Percentiles rank a stretch among this genome's conserved stretches.
phyloP scores from a whole-genome alignment of 805 yeast genomes.

The Saturnispora quitensis region DNA sequence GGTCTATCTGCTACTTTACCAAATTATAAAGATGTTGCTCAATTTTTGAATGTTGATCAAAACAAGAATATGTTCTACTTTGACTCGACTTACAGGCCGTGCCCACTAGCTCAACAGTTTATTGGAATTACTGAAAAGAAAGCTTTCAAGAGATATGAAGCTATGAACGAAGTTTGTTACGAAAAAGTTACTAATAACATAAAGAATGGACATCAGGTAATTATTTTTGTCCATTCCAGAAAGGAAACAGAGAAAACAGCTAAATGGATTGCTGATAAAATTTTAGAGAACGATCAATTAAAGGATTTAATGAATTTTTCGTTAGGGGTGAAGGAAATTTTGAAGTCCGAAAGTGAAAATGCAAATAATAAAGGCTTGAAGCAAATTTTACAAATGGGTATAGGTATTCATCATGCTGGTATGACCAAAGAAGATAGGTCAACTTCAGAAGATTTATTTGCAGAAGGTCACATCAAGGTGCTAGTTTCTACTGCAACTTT shows the following conservation, averaged over 20 bases:
- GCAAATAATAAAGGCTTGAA: slow-evolving; percentile 46
- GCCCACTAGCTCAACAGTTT: slow-evolving; percentile 83
- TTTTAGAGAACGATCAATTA: slow-evolving; percentile 46
- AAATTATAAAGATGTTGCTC: slow-evolving; percentile 78
- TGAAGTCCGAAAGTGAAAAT: slow-evolving; percentile 52
- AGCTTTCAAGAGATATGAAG: slow-evolving; percentile 65
- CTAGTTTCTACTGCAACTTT: slow-evolving; percentile 86
- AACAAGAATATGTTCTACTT: slow-evolving; percentile 64
- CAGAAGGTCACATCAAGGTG: slow-evolving; percentile 77
- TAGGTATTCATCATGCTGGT: slow-evolving; percentile 93
- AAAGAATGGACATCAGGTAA: slow-evolving; percentile 63
- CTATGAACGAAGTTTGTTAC: slow-evolving; percentile 86
- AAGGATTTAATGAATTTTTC: slow-evolving; percentile 36
- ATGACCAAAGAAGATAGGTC: slow-evolving; percentile 62
- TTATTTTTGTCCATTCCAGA: slow-evolving; percentile 88
- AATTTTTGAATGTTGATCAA: slow-evolving; percentile 59
- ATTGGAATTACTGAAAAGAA: slow-evolving; percentile 80
- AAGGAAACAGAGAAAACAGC: slow-evolving; percentile 88
- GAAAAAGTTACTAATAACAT: slow-evolving; percentile 64
- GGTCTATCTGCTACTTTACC: slow-evolving; percentile 93
- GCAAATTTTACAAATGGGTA: slow-evolving; percentile 57
- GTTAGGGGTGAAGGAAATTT: slow-evolving; percentile 52
- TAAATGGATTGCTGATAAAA: slow-evolving; percentile 53
- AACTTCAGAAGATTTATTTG: slow-evolving; percentile 75
- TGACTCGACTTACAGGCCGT: slow-evolving; percentile 79